These are phyloP conservation scores for Epichloe brachyelytri DNA, from an alignment of 2,329 filamentous ascomycete species.

Conservation along the genomic window DNA sequence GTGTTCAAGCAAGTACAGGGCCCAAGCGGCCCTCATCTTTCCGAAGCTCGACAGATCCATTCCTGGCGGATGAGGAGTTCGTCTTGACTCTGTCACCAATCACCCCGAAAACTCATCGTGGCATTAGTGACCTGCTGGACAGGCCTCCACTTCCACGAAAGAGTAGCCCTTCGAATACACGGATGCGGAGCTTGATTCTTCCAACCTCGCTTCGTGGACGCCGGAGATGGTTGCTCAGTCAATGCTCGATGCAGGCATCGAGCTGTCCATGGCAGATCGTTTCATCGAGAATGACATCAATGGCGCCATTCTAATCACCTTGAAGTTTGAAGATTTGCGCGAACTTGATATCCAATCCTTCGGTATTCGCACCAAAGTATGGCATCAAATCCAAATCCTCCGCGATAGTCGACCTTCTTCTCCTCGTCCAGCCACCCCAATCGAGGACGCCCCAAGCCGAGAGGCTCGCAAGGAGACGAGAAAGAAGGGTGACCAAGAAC, in stretches of 20 bases:
- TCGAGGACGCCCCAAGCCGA: constrained; percentile 45
- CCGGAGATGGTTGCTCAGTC: constrained; percentile 70
- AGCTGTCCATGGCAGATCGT: constrained; percentile 62
- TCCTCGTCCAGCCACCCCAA: constrained; percentile 43
- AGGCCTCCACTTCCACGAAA: constrained; percentile 18
- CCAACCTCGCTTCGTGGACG: constrained; percentile 52
- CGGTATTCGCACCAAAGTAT: constrained; percentile 65
- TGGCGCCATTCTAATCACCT: constrained; percentile 72
- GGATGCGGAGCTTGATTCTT: constrained; percentile 42
- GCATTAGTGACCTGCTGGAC: constrained; percentile 14
- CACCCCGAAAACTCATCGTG: constrained; percentile 47
- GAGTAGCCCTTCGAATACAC: constrained; percentile 43
- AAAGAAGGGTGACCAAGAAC: constrained; percentile 22
- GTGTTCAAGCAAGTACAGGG: constrained; percentile 60
- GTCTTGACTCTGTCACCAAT: constrained; percentile 60
- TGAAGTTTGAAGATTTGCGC: constrained; percentile 79
- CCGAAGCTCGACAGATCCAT: constrained; percentile 47
- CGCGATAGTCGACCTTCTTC: constrained; percentile 41
- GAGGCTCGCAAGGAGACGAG: constrained; percentile 34
- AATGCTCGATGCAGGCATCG: constrained; percentile 76
- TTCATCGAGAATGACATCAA: constrained; percentile 91
- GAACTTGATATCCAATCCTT: constrained; percentile 73
- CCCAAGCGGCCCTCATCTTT: constrained; percentile 82
- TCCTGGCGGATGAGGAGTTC: constrained; percentile 30
- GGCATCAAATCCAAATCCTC: constrained; percentile 65